Base-by-base conservation (phyloP, 225 moss, liverwort and hornwort species). In the Pleurozium schreberi region DNA sequence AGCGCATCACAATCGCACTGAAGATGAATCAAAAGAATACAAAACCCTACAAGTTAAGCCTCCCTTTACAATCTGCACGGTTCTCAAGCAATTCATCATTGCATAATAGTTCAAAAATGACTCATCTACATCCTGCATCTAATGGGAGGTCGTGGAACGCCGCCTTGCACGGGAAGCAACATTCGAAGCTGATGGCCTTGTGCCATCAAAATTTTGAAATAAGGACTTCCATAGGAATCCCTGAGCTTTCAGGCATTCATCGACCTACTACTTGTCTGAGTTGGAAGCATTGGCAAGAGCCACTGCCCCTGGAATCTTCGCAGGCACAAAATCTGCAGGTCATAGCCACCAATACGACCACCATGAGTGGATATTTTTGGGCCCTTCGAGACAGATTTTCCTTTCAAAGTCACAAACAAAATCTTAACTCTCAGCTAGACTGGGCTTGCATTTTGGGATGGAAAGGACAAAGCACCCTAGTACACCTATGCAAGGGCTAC, bases 291-390 rank as follows among this genome's bases (percentile, higher is more conserved):
- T 89, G 42, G 89, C 88, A 68, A 94, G 93, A 85, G 93, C 90
- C 14, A 92, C 70, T 85, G 91, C 84, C 20, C 89, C 94, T 68
- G 90, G 88, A 79, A 93, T 90, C 82, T 91, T 91, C 43, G 84
- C 67, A 50, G 94, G 94, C 77, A 94, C 93, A 85, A 93, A 92
- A 90, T 94, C 94, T 94, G 94, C 87, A 92, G 67, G 65, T 42
- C 81, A 61, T 11, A 86, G 59, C 81, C 88, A 88, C 67, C 81
- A 84, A 69, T 52, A 60, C 15, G 30, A 52, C 71, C 79, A 67
- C 34, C 68, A 62, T 87, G 85, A 89, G 87, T 25, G 26, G n/a
- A 78, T 16, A 33, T 19, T 47, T 22, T 42, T 45, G 59, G 53
- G 4, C 53, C 58, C 47, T 68, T 55, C 55, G 49, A n/a, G 49